A percentile compares a stretch with the other conserved stretches of the same genome.
Evolutionary conservation across 108 stramenopile species (phyloP).

Genomic region (Nitzschia palea): DNA sequence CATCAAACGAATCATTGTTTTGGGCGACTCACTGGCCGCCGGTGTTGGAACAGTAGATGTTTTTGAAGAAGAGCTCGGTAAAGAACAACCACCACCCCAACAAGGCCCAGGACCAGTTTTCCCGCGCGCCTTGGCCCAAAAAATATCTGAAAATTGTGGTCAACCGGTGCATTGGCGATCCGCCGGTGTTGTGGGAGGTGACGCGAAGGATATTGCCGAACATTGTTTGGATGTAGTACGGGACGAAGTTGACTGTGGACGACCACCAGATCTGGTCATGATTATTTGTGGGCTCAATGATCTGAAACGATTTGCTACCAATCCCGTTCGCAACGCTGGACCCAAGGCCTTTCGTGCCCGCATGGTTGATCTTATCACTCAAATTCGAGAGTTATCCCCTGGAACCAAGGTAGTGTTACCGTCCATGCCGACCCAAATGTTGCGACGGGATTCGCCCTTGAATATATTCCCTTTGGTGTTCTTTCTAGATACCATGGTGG

Average conservation of each 20-base stretch:
- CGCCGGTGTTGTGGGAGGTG: conserved; percentile 69
- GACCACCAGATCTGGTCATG: conserved; percentile 53
- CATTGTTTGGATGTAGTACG: conserved; percentile 49
- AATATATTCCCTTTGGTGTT: conserved; percentile 62
- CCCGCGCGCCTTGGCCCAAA: conserved; percentile 52
- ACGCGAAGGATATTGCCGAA: conserved; percentile 41
- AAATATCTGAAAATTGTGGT: conserved; percentile 37
- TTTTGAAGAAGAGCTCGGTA: conserved; percentile 35
- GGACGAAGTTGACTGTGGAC: conserved; percentile 42
- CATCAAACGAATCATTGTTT: conserved; percentile 42
- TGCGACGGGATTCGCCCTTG: conserved; percentile 54
- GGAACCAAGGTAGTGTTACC: conserved; percentile 50
- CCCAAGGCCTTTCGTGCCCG: conserved; percentile 39
- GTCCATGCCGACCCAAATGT: conserved; percentile 56
- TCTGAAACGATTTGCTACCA: conserved; percentile 49
- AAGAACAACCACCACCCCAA: not conserved
- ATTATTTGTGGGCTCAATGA: conserved; percentile 70
- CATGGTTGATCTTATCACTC: conserved; percentile 38
- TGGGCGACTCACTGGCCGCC: conserved; percentile 66
- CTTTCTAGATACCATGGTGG: conserved; percentile 53
- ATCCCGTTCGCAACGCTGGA: conserved; percentile 18
- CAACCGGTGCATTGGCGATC: conserved; percentile 56
- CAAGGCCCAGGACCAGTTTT: conserved; percentile 50
- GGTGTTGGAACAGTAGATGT: conserved; percentile 51
- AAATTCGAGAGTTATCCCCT: conserved; percentile 48